Base-by-base conservation (phyloP, 208 protist genomes). In the Leptomonas pyrrhocoris region DNA sequence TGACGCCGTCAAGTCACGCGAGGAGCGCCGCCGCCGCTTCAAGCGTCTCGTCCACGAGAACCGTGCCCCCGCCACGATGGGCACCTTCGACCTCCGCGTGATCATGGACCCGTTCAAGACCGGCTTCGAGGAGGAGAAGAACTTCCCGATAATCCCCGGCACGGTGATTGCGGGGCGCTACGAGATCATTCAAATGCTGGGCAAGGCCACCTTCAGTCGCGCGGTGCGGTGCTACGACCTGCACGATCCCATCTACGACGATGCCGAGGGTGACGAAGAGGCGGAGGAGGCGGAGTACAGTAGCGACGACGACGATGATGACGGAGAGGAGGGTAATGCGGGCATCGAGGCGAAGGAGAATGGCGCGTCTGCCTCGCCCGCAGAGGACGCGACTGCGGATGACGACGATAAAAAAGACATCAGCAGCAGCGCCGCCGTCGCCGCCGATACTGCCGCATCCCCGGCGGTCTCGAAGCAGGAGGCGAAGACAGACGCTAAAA, bases 151-250 rank as follows among this genome's bases (percentile, higher is more conserved):
- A 65, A 75, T 90, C 18, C 79, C 84, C 19, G 89, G 94, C 53
- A 84, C 74, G 42, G 85, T 98, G 36, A 88, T 99, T 28, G 94
- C 93, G 6, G 94, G 93, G 60, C 90, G 97, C 51, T 99, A 98
- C 74, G 85, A 98, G 81, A 94, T 99, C 36, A 75, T 97, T 43
- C 90, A 98, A 67, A 89, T 97, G 63, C 65, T 98, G n/a, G 97
- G 96, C 38, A 95, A 95, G 63, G 97, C 96, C 31, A 97, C 97
- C 50, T 98, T 98, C 76, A 96, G 89, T 56, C 88, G 93, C 43
- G 94, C 95, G 27, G 90, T 98, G 74, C 89, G 96, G 45, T 98
- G 94, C 82, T 87, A 97, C 58, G 97, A 98, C 68, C 70, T 98
- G 30, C 85, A 91, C 57, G 76, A 94, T 46, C 91, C 91, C 23